A percentile compares a stretch with the other conserved stretches of the same genome.
Evolutionary conservation across 129 eudicot species (phyloP).

Genomic region (Oenanthe sinensis): DNA sequence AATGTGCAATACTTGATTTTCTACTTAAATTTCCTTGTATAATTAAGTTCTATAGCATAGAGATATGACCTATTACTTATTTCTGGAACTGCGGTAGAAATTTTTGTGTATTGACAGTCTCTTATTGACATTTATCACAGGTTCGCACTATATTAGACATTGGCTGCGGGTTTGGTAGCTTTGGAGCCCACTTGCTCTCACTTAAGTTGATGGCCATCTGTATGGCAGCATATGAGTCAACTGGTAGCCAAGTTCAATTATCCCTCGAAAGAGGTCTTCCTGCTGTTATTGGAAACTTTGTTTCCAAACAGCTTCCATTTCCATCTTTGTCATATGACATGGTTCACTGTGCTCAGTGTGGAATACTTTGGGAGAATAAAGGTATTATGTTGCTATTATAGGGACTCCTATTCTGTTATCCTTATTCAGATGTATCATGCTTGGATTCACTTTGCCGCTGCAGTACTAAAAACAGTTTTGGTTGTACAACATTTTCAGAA

Average conservation of each 20-base stretch:
- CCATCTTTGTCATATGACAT: slow-evolving; percentile 89
- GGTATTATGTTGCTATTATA: slow-evolving; percentile 34
- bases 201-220: slow-evolving; percentile 78
- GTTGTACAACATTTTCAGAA: neutral
- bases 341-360: slow-evolving; percentile 99
- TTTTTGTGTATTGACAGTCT: slow-evolving; percentile 5
- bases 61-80: slow-evolving; percentile 3
- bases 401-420: neutral
- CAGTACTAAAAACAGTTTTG: neutral
- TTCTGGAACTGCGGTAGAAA: neutral
- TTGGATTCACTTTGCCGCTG: slow-evolving; percentile 5
- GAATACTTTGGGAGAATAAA: slow-evolving; percentile 85
- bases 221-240: slow-evolving; percentile 83
- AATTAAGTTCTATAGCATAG: neutral
- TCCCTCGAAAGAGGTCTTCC: slow-evolving; percentile 99
- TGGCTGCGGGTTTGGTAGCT: slow-evolving; percentile 98
- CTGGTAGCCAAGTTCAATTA: slow-evolving; percentile 95
- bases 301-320: slow-evolving; percentile 88
- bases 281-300: slow-evolving; percentile 77
- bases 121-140: slow-evolving; percentile 32
- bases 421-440: neutral
- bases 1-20: neutral
- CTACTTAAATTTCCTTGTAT: neutral
- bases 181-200: slow-evolving; percentile 89
- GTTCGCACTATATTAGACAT: slow-evolving; percentile 80